Evolutionary conservation across 148 eudicot species (phyloP), one percentile per base, ranked within the genome.

Genomic region (Fagopyrum homotropicum): DNA sequence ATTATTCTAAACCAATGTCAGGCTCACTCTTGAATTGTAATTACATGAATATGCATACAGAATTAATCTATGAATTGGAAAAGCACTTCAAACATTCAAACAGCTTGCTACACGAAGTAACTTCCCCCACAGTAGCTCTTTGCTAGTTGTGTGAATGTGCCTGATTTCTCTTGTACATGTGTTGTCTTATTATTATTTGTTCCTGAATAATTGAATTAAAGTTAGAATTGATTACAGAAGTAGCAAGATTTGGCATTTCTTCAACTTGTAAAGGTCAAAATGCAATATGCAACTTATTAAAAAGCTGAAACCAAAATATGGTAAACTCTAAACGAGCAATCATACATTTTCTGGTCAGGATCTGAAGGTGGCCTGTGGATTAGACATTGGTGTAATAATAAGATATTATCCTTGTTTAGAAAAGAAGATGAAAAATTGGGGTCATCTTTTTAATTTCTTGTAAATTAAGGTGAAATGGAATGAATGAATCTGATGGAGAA

Each of bases 401-500:
- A 35, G 0, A 35, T 35, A 66, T 66, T 40, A 43, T 40, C 71
- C 19, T 66, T 40, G 45, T 59, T 59, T 59, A 19, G 64, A 19
- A 59, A 19, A 19, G 4, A 19, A 22, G 35, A 12, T 59, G 64
- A 59, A 59, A 59, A 12, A 0, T 1, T 35, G 40, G 40, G 40
- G 5, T 52, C 11, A 3, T 52, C 0, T 15, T 17, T 19, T 52
- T 52, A 15, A 52, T 52, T 52, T 14, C 57, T 52, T 52, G 5
- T 30, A 3, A 63, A 10, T 10, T 30, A 63, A 9, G 16, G 4
- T 63, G 14, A 35, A 63, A 63, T 63, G 44, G 69, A 44, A 40
- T 40, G 47, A 66, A 35, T 35, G 71, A 66, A 35, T 40, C 47
- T 64, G 70, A 64, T 64, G 35, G 44, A 63, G 44, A 64, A 64